Evolutionary conservation across 164 flowering plant genomes (phyloP).

Genomic region (Santalum album): DNA sequence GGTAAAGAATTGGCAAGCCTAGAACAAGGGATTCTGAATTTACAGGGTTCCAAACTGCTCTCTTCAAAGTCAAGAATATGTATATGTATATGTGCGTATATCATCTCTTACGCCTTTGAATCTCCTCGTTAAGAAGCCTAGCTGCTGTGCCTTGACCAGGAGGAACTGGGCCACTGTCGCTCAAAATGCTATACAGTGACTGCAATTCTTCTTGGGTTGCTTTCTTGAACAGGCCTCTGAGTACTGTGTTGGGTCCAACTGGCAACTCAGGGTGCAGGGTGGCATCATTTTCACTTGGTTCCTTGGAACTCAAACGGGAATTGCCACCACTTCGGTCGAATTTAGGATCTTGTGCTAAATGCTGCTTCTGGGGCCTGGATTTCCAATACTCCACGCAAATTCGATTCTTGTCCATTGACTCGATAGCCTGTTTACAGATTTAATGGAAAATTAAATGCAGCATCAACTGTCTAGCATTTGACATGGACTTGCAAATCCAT

Average conservation of each 20-base stretch:
- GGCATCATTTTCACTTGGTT: constrained; percentile 5
- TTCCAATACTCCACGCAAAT: constrained; percentile 71
- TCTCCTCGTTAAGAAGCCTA: constrained; percentile 44
- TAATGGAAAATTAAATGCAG: too few relatives aligned
- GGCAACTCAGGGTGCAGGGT: constrained; percentile 9
- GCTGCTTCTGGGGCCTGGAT: constrained; percentile 41
- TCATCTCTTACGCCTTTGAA: constrained; percentile 33
- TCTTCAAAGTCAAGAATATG: too few relatives aligned
- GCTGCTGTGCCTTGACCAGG: constrained; percentile 18
- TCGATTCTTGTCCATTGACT: constrained; percentile 52
- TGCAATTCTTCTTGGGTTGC: constrained; percentile 59
- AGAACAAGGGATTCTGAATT: too few relatives aligned
- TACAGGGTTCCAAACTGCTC: too few relatives aligned
- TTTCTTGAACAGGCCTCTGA: constrained; percentile 54
- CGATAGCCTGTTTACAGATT: constrained; percentile 36
- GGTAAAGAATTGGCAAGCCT: too few relatives aligned
- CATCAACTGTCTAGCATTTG: too few relatives aligned
- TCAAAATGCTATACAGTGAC: constrained; percentile 30
- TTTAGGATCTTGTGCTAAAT: constrained; percentile 14
- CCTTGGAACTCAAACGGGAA: constrained; percentile 6
- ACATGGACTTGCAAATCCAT: too few relatives aligned
- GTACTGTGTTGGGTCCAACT: constrained; percentile 19
- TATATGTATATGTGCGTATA: too few relatives aligned
- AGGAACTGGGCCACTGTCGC: constrained; percentile 18
- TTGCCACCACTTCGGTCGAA: constrained; percentile 2